Base-by-base conservation (phyloP, 345 rosid genomes). In the Cochlearia excelsa region DNA sequence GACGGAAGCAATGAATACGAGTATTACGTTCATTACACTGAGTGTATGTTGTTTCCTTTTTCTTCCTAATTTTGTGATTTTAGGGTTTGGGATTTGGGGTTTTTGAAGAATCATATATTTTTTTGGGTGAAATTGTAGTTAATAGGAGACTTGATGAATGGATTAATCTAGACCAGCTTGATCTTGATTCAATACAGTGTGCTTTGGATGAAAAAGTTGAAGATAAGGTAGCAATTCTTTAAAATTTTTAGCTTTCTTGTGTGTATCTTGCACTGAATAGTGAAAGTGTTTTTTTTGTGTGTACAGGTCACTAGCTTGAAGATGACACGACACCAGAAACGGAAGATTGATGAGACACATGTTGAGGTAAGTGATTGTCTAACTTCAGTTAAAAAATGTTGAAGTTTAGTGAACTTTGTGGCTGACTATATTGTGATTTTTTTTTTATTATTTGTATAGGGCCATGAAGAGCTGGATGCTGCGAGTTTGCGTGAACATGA, bases 391-490 rank as follows among this genome's bases (percentile, higher is more conserved):
- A 16, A 16, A 16, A 16, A 16, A 16, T 30, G 10, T 49, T 40
- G 40, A 27, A 65, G 30, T 30, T 63, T 10, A 40, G 28, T 33
- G 71, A 42, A 27, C 5, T 16, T 6, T 51, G 71, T 28, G 59
- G 16, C 4, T 0, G 27, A 11, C 1, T 46, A 9, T 54, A 7
- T 8, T 43, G 5, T 59, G 43, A 27, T 54, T 2, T 44, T 3
- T 26, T 9, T 54, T 64, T 16, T 10, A 26, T 35, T 57, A n/a
- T 61, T 33, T 76, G 1, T 46, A 2, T 49, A 88, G 98, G 99
- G 99, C 47, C 99, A 94, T 55, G 99, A 94, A 75, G 99, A 94
- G 80, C 92, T 90, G 65, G 99, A 94, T 78, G 99, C 99, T 58
- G 99, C 99, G 47, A 93, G 99, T 68, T 80, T 93, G 74, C 95